Evolutionary conservation across 108 stramenopile species (phyloP).

Genomic region (Discostella pseudostelligera): DNA sequence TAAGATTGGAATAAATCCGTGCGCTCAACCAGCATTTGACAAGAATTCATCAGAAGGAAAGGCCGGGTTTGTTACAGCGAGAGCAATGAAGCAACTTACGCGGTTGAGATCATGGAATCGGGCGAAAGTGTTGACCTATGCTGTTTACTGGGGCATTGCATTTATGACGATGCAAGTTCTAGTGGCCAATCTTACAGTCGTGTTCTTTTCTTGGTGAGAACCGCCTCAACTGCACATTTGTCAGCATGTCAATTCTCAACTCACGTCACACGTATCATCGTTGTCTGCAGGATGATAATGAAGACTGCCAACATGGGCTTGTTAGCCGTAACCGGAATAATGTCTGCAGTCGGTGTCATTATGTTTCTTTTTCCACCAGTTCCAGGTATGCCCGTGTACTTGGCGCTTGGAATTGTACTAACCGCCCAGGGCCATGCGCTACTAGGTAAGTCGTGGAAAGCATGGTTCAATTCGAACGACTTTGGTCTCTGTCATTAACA

Average conservation of each 20-base stretch:
- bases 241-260: too few relatives aligned
- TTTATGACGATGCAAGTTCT: conserved; percentile 54
- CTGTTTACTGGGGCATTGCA: conserved; percentile 51
- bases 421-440: conserved; percentile 39
- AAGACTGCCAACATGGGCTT: conserved; percentile 42
- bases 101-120: conserved; percentile 51
- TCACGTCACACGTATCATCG: conserved; percentile 1
- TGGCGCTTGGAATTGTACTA: conserved; percentile 62
- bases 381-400: conserved; percentile 67
- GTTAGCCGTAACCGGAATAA: conserved; percentile 45
- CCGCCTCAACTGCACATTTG: too few relatives aligned
- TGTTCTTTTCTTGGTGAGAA: conserved; percentile 47
- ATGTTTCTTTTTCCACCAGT: conserved; percentile 72
- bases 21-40: conserved; percentile 29
- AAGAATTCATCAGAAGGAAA: conserved; percentile 7
- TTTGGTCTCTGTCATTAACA: not conserved
- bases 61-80: conserved; percentile 26
- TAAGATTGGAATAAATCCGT: conserved; percentile 35
- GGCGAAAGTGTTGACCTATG: conserved; percentile 45
- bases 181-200: conserved; percentile 55
- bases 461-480: not conserved
- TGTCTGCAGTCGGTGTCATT: conserved; percentile 45
- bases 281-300: conserved; percentile 40
- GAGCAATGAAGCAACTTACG: conserved; percentile 37
- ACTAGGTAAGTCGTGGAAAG: conserved; percentile 17